phyloP scores from a whole-genome alignment of 345 rosid genomes.

The Eucalyptus paniculata region DNA sequence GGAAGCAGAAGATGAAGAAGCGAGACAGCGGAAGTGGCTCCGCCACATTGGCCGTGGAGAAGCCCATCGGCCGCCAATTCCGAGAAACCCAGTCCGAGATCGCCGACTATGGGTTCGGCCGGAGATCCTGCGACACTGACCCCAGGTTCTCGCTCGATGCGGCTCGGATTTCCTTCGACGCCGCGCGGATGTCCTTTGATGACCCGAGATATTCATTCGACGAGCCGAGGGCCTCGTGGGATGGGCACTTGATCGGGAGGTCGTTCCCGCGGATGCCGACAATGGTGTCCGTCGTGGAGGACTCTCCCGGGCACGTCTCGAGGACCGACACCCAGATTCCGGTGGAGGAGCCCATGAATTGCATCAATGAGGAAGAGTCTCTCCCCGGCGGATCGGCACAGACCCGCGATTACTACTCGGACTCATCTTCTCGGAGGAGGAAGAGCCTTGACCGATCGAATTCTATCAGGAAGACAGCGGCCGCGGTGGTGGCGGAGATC shows the following conservation, averaged over 20 bases:
- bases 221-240: conserved; percentile 98
- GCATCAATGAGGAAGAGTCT: conserved; percentile 29
- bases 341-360: conserved; percentile 49
- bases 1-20: conserved; percentile 89
- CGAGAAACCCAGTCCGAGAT: conserved; percentile 96
- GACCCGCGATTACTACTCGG: conserved; percentile 82
- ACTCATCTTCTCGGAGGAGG: conserved; percentile 72
- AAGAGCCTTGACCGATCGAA: conserved; percentile 79
- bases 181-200: conserved; percentile 66
- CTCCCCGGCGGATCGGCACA: conserved; percentile 88
- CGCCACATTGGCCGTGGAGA: conserved; percentile 88
- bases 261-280: conserved; percentile 59
- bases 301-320: conserved; percentile 55
- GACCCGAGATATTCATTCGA: conserved; percentile 84
- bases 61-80: conserved; percentile 83
- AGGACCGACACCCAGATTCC: conserved; percentile 72
- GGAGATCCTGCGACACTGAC: conserved; percentile 98
- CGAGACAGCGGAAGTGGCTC: conserved; percentile 41
- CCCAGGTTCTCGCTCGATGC: conserved; percentile 91
- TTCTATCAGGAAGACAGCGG: conserved; percentile 69
- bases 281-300: conserved; percentile 88
- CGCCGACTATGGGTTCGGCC: conserved; percentile 89
- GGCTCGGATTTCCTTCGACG: conserved; percentile 69
- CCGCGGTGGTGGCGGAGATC: conserved; percentile 71
- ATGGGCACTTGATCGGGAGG: conserved; percentile 72